These are phyloP conservation scores for Blastobotrys robertii DNA, from an alignment of 805 yeast species.

Conservation along the genomic window DNA sequence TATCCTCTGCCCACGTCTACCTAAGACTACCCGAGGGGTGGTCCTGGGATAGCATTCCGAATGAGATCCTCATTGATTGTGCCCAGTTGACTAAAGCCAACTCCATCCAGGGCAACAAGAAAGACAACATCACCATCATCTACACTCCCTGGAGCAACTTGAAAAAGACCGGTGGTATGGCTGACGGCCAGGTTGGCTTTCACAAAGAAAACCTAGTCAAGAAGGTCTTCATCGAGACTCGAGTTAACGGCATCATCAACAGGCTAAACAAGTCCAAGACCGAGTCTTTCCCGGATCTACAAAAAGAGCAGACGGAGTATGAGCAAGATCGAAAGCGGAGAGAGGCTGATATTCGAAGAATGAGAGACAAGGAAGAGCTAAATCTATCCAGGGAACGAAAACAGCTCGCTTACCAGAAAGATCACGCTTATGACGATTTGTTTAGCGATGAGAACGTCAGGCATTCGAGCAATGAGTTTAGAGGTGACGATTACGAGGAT, in stretches of 20 bases:
- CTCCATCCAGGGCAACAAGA: slow-evolving; percentile 66
- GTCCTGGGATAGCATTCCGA: slow-evolving; percentile 40
- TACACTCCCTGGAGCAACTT: slow-evolving; percentile 69
- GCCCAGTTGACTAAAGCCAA: slow-evolving; percentile 70
- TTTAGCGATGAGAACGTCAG: slow-evolving; percentile 38
- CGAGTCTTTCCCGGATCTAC: slow-evolving; percentile 44
- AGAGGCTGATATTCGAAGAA: slow-evolving; percentile 28
- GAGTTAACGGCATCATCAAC: slow-evolving; percentile 52
- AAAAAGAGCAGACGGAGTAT: slow-evolving; percentile 32
- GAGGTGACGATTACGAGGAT: slow-evolving; percentile 47
- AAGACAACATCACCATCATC: slow-evolving; percentile 54
- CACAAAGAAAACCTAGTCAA: slow-evolving; percentile 46
- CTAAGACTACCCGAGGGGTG: slow-evolving; percentile 43
- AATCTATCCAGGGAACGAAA: slow-evolving; percentile 23
- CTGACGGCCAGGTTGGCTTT: slow-evolving; percentile 69
- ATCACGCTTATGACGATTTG: slow-evolving; percentile 39
- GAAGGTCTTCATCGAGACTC: slow-evolving; percentile 42
- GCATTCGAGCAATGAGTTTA: slow-evolving; percentile 36
- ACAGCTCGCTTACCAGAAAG: slow-evolving; percentile 27
- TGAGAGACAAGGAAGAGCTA: slow-evolving; percentile 32
- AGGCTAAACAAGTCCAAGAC: slow-evolving; percentile 54
- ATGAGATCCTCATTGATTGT: slow-evolving; percentile 42
- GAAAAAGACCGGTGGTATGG: slow-evolving; percentile 61
- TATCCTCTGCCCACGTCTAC: slow-evolving; percentile 71
- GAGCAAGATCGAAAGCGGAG: slow-evolving; percentile 27